Evolutionary conservation across 768 basidiomycete genomes (phyloP).

Genomic region (Polyporus arcularius): DNA sequence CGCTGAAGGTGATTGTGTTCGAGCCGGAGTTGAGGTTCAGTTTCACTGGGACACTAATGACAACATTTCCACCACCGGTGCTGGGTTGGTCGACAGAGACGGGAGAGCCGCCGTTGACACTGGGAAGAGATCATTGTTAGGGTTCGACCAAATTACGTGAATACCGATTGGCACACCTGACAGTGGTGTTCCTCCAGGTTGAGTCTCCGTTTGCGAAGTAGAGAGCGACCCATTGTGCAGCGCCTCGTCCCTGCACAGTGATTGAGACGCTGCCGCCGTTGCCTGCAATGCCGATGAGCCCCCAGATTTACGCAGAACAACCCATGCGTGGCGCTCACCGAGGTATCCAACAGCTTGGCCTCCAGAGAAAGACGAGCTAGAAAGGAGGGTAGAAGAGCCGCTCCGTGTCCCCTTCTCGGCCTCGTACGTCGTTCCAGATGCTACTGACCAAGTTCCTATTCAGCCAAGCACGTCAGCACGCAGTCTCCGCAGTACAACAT

Average conservation of each 20-base stretch:
- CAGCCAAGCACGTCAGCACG: background rate
- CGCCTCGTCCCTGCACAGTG: conserved; percentile 55
- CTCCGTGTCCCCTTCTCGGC: conserved; percentile 53
- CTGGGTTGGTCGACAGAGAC: conserved; percentile 59
- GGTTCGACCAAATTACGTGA: background rate
- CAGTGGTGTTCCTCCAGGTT: conserved; percentile 58
- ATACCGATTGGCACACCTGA: conserved; percentile 42
- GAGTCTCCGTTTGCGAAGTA: conserved; percentile 65
- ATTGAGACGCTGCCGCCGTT: conserved; percentile 60
- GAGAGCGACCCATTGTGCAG: conserved; percentile 59
- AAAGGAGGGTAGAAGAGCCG: conserved; percentile 46
- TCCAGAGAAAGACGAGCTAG: conserved; percentile 51
- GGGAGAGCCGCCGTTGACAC: conserved; percentile 58
- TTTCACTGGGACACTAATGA: conserved; percentile 58
- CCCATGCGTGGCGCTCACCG: conserved; percentile 35
- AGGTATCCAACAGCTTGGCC: conserved; percentile 56
- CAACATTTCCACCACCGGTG: conserved; percentile 53
- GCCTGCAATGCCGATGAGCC: conserved; percentile 33
- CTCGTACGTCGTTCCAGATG: conserved; percentile 54
- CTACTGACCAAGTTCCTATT: conserved; percentile 49
- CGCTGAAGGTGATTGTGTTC: conserved; percentile 52
- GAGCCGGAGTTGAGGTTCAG: conserved; percentile 49
- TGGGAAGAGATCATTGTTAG: conserved; percentile 21
- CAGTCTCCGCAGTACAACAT: background rate
- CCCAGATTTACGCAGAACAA: background rate